phyloP scores from a whole-genome alignment of 805 yeast species.

The Ogataea pini region DNA sequence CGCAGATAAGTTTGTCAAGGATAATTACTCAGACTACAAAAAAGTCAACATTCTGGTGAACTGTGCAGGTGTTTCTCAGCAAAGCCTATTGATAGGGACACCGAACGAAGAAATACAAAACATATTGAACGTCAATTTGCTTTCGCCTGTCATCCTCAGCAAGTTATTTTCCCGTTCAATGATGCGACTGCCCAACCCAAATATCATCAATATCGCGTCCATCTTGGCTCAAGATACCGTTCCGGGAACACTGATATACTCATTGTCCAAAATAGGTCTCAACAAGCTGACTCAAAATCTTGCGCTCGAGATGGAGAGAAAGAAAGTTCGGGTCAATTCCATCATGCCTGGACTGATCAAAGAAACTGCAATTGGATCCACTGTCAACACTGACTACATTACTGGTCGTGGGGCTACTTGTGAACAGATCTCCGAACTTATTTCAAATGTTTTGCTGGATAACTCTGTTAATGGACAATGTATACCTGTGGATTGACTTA shows the following conservation, averaged over 20 bases:
- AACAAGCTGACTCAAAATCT: slow-evolving; percentile 59
- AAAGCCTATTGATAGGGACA: slow-evolving; percentile 48
- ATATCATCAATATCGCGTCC: slow-evolving; percentile 67
- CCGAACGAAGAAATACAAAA: slow-evolving; percentile 41
- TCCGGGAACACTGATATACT: slow-evolving; percentile 65
- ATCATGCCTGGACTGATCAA: slow-evolving; percentile 66
- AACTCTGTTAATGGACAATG: slow-evolving; percentile 15
- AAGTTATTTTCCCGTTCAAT: slow-evolving; percentile 53
- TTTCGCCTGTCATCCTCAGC: slow-evolving; percentile 61
- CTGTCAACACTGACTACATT: slow-evolving; percentile 27
- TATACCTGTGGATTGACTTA: slow-evolving; percentile 8
- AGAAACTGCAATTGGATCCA: slow-evolving; percentile 66
- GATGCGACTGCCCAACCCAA: slow-evolving; percentile 38
- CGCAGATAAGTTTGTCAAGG: slow-evolving; percentile 17
- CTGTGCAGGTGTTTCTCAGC: slow-evolving; percentile 68
- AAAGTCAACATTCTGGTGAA: slow-evolving; percentile 52
- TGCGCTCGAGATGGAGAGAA: slow-evolving; percentile 57
- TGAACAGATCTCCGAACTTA: slow-evolving; percentile 15
- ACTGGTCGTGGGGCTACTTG: slow-evolving; percentile 10
- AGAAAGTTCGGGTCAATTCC: slow-evolving; percentile 60
- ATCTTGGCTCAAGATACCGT: slow-evolving; percentile 48
- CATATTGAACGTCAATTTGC: slow-evolving; percentile 56
- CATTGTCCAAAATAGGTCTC: slow-evolving; percentile 72
- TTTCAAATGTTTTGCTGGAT: slow-evolving; percentile 9
- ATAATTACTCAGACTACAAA: slow-evolving; percentile 32